Conservation (phyloP, 2,329 filamentous ascomycete genomes). For the Monascus ruber region DNA sequence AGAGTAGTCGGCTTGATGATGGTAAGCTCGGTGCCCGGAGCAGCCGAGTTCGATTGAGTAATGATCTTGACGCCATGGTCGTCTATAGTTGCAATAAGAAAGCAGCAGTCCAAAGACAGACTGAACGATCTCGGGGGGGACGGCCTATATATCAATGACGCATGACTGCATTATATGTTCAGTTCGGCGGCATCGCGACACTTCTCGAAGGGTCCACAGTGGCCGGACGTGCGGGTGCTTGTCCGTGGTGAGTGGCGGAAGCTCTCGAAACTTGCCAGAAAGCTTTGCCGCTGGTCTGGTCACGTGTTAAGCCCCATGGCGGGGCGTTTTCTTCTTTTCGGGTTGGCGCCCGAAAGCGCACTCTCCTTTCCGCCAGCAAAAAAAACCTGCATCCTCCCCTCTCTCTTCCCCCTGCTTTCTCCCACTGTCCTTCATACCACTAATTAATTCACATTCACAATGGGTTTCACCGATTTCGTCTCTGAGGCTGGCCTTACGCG, state of each 20-base stretch:
- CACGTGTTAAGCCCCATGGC: constrained; percentile 18
- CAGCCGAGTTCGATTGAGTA: constrained; percentile 18
- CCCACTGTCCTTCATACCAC: constrained; percentile 5
- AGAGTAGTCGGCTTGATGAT: constrained; percentile 10
- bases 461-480: constrained; percentile 58
- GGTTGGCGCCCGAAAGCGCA: constrained; percentile 9
- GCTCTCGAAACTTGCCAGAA: constrained; percentile 12
- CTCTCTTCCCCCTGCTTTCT: constrained; percentile 15
- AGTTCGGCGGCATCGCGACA: constrained; percentile 10
- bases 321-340: constrained; percentile 7
- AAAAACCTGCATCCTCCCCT: constrained; percentile 21
- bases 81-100: background rate
- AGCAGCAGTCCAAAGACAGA: too few species aligned
- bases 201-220: constrained; percentile 30
- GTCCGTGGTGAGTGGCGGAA: constrained; percentile 18
- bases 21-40: constrained; percentile 15
- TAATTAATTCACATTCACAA: constrained; percentile 26
- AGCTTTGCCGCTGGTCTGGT: constrained; percentile 17
- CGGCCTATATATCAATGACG: too few species aligned
- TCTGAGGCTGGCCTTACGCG: constrained; percentile 51
- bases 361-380: constrained; percentile 10
- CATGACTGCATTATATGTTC: background rate
- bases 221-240: background rate
- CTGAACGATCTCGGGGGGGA: too few species aligned
- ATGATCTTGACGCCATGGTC: constrained; percentile 23